Percentiles rank a stretch among this genome's conserved stretches.
These are phyloP conservation scores for Pichia sporocuriosa DNA, from an alignment of 805 yeast genomes.

Conservation along the genomic window DNA sequence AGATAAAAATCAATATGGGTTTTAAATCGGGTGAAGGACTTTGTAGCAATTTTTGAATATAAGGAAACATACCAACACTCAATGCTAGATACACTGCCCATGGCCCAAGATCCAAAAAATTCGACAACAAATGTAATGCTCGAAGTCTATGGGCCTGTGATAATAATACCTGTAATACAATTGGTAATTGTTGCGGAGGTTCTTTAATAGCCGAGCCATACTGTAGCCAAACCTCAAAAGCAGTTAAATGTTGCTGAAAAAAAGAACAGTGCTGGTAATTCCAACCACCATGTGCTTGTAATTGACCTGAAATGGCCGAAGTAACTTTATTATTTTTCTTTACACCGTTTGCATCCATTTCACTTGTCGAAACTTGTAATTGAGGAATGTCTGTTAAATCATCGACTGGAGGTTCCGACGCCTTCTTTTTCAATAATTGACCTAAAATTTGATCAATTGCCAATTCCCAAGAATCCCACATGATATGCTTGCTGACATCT, in stretches of 20 bases:
- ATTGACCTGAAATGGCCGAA: slow-evolving; percentile 12
- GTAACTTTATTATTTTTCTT: background rate
- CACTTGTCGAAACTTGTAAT: slow-evolving; percentile 17
- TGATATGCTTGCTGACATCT: slow-evolving; percentile 72
- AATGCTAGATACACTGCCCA: slow-evolving; percentile 94
- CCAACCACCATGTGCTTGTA: slow-evolving; percentile 16
- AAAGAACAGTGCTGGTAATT: slow-evolving; percentile 87
- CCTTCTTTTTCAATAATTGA: slow-evolving; percentile 45
- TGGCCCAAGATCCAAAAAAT: slow-evolving; percentile 90
- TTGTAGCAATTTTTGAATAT: slow-evolving; percentile 81
- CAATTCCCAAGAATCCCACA: slow-evolving; percentile 98
- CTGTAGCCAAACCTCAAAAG: slow-evolving; percentile 93
- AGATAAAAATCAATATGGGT: slow-evolving; percentile 89
- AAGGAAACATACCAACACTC: slow-evolving; percentile 94
- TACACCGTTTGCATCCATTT: slow-evolving; percentile 2
- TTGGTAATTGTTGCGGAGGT: slow-evolving; percentile 94
- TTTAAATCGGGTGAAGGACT: slow-evolving; percentile 93
- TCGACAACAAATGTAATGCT: slow-evolving; percentile 75
- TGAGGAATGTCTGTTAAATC: slow-evolving; percentile 27
- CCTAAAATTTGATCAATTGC: slow-evolving; percentile 91
- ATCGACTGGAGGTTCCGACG: slow-evolving; percentile 19
- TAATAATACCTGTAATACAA: slow-evolving; percentile 82
- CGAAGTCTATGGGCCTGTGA: slow-evolving; percentile 92
- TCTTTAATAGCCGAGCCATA: slow-evolving; percentile 77
- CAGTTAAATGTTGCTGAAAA: slow-evolving; percentile 92